Evolutionary conservation across 768 basidiomycete genomes (phyloP), one percentile per base, ranked within the genome.

Genomic region (Pseudohyphozyma bogoriensis): DNA sequence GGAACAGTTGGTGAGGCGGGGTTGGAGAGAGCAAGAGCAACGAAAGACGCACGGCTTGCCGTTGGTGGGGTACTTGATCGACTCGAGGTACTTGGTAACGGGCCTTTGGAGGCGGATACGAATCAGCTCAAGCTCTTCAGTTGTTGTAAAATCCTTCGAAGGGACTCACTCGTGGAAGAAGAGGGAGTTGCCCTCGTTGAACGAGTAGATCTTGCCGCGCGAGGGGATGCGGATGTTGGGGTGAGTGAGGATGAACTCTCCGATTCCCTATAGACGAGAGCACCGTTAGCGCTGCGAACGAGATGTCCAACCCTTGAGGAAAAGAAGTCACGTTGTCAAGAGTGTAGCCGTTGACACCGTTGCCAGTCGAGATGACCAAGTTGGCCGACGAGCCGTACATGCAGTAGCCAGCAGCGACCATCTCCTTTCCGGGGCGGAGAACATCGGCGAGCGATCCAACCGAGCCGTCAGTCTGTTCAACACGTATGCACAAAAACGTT

Each of bases 221-320:
- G 83, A 66, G 10, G 95, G 95, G 66, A 99, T 89, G 75, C 83
- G 82, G 76, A 99, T 99, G 70, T 96, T 83, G 29, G 93, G 93
- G 77, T 99, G 95, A 33, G 95, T 99, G 59, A 97, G 82, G 72
- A 99, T 95, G 76, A 97, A 99, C 78, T 99, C 95, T 69, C 95
- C 95, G 18, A 99, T 81, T 9, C 90, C 75, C 73, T 74, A 58
- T 29, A 26, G 22, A n/a, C 2, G 32, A 13, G 26, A 22, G 12
- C 18, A 29, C 32, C 22, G n/a, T 52, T 20, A 55, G 26, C 22
- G 35, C 18, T 22, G 12, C 9, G 22, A 37, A 22, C 20, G 15
- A 4, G 22, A 32, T 22, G 8, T 22, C 11, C 3, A 29, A 31
- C 10, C 24, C 2, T 11, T 20, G 11, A 29, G 28, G 35, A 40